A percentile compares a stretch with the other conserved stretches of the same genome.
Evolutionary conservation across 2,329 filamentous ascomycete species (phyloP).

Genomic region (Aspergillus sp.): DNA sequence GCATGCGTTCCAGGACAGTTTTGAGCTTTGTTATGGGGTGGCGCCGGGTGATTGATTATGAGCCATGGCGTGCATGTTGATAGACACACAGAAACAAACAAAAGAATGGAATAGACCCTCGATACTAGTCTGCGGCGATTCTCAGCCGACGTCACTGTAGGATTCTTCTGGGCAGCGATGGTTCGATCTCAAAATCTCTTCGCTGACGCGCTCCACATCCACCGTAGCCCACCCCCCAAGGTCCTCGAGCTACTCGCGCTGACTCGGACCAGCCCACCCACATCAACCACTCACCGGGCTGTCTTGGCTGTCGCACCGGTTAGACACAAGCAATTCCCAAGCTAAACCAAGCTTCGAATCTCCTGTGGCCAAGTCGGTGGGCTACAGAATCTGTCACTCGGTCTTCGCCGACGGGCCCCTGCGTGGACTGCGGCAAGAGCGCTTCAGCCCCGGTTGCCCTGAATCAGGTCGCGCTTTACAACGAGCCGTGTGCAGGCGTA

Average conservation of each 20-base stretch:
- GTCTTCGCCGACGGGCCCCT: too few species aligned
- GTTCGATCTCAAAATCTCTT: neutral
- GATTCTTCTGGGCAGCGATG: neutral
- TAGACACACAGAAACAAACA: too few species aligned
- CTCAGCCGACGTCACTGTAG: neutral
- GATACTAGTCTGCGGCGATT: neutral
- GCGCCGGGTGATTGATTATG: neutral
- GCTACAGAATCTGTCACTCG: neutral
- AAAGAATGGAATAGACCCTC: neutral
- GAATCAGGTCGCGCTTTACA: too few species aligned
- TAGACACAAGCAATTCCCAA: neutral
- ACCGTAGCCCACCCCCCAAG: neutral
- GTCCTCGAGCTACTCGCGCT: constrained; percentile 3
- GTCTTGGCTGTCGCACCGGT: neutral
- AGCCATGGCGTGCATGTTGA: neutral
- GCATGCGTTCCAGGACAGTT: constrained; percentile 7
- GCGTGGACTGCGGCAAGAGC: neutral
- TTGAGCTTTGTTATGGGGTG: constrained; percentile 13
- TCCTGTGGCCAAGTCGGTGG: neutral
- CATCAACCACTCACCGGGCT: neutral
- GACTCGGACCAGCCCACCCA: neutral
- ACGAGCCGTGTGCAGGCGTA: too few species aligned
- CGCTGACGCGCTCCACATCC: neutral
- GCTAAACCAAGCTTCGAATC: neutral
- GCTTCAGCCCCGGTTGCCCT: neutral